phyloP scores from a whole-genome alignment of 1,284 basidiomycete species.

The Wolfiporia cocos region DNA sequence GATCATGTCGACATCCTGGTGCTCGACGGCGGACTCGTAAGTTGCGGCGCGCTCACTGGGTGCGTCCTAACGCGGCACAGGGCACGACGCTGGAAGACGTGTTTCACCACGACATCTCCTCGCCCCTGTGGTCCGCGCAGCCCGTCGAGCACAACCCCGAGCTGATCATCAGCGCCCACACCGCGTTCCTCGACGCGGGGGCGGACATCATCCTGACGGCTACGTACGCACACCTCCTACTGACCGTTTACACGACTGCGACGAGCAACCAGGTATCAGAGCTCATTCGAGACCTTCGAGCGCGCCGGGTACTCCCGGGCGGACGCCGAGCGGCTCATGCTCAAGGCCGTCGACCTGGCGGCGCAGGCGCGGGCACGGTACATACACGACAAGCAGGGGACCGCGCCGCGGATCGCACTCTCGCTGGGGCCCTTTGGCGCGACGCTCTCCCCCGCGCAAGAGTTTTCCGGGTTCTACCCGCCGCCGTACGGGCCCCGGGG shows the following conservation, averaged over 20 bases:
- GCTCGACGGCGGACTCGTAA: slow-evolving; percentile 15
- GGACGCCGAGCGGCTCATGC: slow-evolving; percentile 45
- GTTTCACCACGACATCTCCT: slow-evolving; percentile 45
- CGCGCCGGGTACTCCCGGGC: slow-evolving; percentile 41
- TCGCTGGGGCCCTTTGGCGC: slow-evolving; percentile 76
- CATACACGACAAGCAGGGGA: slow-evolving; percentile 16
- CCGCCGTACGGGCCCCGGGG: slow-evolving; percentile 64
- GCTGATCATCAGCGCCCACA: slow-evolving; percentile 49
- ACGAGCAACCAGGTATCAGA: slow-evolving; percentile 51
- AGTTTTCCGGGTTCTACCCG: slow-evolving; percentile 72
- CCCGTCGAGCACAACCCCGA: slow-evolving; percentile 47
- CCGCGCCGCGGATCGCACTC: slow-evolving; percentile 41
- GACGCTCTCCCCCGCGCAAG: slow-evolving; percentile 59
- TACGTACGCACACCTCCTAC: slow-evolving; percentile 39
- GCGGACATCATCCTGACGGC: slow-evolving; percentile 55
- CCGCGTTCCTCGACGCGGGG: slow-evolving; percentile 53
- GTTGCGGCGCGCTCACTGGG: too few species aligned
- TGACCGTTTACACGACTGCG: not conserved
- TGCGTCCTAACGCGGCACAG: too few species aligned
- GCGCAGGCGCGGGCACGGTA: slow-evolving; percentile 36
- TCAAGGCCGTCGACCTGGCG: slow-evolving; percentile 49
- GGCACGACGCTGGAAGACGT: slow-evolving; percentile 64
- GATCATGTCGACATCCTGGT: too few species aligned
- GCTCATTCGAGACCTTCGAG: slow-evolving; percentile 47
- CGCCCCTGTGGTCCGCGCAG: slow-evolving; percentile 65